Conservation (phyloP, 768 basidiomycete genomes). For the Trametopsis cervina region DNA sequence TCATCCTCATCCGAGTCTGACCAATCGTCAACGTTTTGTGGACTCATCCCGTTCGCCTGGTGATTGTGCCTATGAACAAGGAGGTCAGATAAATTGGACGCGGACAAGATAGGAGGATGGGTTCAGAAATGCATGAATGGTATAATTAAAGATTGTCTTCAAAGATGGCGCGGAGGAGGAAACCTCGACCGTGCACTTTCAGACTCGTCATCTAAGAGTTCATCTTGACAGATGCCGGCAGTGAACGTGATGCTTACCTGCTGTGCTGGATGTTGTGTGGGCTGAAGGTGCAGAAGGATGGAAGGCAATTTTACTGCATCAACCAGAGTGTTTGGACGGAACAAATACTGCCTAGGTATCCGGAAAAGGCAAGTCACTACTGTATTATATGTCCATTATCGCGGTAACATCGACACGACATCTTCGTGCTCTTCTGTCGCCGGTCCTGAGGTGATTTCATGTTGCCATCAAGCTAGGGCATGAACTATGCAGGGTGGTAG, state of each 20-base stretch:
- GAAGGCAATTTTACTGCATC: not conserved
- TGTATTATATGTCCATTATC: too few relatives aligned
- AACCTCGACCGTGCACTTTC: slow-evolving; percentile 53
- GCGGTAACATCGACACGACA: too few relatives aligned
- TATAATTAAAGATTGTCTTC: slow-evolving; percentile 62
- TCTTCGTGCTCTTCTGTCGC: too few relatives aligned
- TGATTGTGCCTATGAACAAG: slow-evolving; percentile 1
- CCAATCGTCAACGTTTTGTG: slow-evolving; percentile 51
- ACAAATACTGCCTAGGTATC: slow-evolving; percentile 2
- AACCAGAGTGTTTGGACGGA: not conserved
- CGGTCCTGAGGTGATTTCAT: too few relatives aligned
- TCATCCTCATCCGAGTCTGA: slow-evolving; percentile 81
- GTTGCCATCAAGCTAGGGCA: too few relatives aligned
- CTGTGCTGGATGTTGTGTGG: not conserved
- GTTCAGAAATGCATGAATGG: slow-evolving; percentile 95
- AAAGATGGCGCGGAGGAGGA: slow-evolving; percentile 43
- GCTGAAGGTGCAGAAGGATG: not conserved
- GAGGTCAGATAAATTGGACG: slow-evolving; percentile 11
- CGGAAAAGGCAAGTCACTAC: slow-evolving; percentile 1
- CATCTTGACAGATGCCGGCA: slow-evolving; percentile 34
- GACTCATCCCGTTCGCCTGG: slow-evolving; percentile 31
- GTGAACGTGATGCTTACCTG: slow-evolving; percentile 1
- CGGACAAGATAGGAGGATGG: slow-evolving; percentile 18
- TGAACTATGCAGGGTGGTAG: too few relatives aligned
- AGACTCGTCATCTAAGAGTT: slow-evolving; percentile 77